These are phyloP conservation scores for Auricularia auricula-judae DNA, from an alignment of 768 basidiomycete species.

Conservation along the genomic window DNA sequence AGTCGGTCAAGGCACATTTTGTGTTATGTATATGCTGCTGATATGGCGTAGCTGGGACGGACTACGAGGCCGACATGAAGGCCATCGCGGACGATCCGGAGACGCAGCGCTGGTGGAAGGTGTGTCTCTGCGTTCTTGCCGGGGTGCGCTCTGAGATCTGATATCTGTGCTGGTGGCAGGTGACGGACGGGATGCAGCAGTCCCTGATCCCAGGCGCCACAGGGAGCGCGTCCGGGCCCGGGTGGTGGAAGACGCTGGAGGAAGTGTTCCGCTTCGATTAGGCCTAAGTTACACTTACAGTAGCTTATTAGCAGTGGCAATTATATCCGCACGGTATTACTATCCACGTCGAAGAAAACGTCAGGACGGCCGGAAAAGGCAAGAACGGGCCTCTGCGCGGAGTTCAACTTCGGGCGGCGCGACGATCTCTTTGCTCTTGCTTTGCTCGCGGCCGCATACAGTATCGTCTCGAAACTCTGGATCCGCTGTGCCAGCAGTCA, in stretches of 20 bases:
- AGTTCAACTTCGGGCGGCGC: too few species aligned
- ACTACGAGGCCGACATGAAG: constrained; percentile 59
- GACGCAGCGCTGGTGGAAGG: constrained; percentile 67
- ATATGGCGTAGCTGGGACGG: constrained; percentile 40
- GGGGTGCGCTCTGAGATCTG: neutral
- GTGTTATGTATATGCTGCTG: neutral
- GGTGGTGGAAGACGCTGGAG: constrained; percentile 44
- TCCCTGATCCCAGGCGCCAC: constrained; percentile 58
- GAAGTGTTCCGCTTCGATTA: neutral
- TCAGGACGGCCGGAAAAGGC: too few species aligned
- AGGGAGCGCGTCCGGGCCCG: constrained; percentile 54
- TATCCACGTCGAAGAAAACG: too few species aligned
- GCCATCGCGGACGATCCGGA: constrained; percentile 50
- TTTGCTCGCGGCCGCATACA: too few species aligned
- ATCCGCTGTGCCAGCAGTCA: too few species aligned
- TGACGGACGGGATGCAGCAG: constrained; percentile 67
- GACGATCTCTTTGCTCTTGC: too few species aligned
- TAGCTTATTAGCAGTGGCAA: too few species aligned
- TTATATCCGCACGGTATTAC: too few species aligned
- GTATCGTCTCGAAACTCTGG: too few species aligned
- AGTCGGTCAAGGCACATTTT: neutral
- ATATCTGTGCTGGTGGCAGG: neutral
- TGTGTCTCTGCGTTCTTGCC: constrained; percentile 13
- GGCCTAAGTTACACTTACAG: too few species aligned
- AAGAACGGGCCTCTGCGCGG: too few species aligned